Evolutionary conservation across 176 grass and related monocot species (phyloP).

Genomic region (Echinochloa phyllopogon): DNA sequence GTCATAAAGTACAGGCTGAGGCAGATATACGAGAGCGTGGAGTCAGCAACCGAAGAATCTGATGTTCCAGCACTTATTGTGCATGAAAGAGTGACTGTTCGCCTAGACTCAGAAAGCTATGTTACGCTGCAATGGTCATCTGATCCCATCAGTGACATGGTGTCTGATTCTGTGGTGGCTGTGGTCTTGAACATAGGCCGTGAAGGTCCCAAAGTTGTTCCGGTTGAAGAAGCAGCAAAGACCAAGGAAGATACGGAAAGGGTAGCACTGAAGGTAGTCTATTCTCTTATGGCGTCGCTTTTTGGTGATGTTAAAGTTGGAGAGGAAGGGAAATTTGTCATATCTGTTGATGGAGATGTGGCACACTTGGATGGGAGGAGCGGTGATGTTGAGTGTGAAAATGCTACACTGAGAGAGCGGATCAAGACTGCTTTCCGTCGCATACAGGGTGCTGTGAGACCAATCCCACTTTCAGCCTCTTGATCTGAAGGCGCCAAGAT

Average conservation of each 20-base stretch:
- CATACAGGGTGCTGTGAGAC: slow-evolving; percentile 76
- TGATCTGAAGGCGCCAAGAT: slow-evolving; percentile 40
- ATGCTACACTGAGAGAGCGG: slow-evolving; percentile 64
- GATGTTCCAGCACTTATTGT: slow-evolving; percentile 72
- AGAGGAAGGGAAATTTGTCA: slow-evolving; percentile 77
- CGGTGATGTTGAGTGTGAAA: slow-evolving; percentile 82
- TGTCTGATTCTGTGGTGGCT: slow-evolving; percentile 91
- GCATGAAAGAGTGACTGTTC: slow-evolving; percentile 70
- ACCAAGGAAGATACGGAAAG: slow-evolving; percentile 73
- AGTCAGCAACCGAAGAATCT: slow-evolving; percentile 58
- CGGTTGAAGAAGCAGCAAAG: slow-evolving; percentile 56
- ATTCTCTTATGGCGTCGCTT: slow-evolving; percentile 75
- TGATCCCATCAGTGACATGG: slow-evolving; percentile 95
- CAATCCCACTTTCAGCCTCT: slow-evolving; percentile 63
- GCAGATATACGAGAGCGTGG: slow-evolving; percentile 93
- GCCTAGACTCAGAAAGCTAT: slow-evolving; percentile 80
- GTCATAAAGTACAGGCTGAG: slow-evolving; percentile 87
- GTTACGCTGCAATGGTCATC: slow-evolving; percentile 83
- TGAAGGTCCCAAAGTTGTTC: slow-evolving; percentile 74
- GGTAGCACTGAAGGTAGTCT: slow-evolving; percentile 70
- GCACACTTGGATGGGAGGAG: slow-evolving; percentile 69
- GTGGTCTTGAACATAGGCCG: slow-evolving; percentile 83
- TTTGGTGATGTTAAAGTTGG: slow-evolving; percentile 82
- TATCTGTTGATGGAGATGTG: slow-evolving; percentile 69
- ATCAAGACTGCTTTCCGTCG: slow-evolving; percentile 69